Evolutionary conservation across 495 filamentous ascomycete species (phyloP).

Genomic region (Cercophora scortea): DNA sequence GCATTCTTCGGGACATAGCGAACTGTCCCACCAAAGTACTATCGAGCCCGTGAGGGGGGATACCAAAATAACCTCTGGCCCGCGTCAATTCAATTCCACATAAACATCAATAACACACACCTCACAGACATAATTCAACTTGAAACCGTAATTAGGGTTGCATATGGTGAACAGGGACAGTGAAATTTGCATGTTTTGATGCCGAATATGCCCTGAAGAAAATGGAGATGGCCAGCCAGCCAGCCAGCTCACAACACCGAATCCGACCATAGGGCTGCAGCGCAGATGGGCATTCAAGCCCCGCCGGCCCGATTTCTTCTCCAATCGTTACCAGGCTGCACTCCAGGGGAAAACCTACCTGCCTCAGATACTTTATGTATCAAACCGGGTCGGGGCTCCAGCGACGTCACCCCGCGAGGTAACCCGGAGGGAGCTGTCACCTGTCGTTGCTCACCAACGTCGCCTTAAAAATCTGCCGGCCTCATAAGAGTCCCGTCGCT

Average conservation of each 20-base stretch:
- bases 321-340: background rate
- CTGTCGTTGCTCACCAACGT: background rate
- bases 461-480: constrained; percentile 4
- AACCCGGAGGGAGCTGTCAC: background rate
- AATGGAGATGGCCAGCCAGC: too few species aligned
- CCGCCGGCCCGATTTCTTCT: constrained; percentile 15
- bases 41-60: background rate
- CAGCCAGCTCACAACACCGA: too few species aligned
- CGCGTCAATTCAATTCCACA: background rate
- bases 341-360: too few species aligned
- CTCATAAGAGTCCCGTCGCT: constrained; percentile 3
- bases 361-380: too few species aligned
- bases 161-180: too few species aligned
- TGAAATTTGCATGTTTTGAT: too few species aligned
- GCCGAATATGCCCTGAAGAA: too few species aligned
- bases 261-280: constrained; percentile 21
- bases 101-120: background rate
- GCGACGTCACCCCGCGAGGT: background rate
- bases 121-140: constrained; percentile 1
- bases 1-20: too few species aligned
- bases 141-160: constrained; percentile 4
- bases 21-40: too few species aligned
- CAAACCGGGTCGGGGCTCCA: constrained; percentile 2
- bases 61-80: constrained; percentile 8
- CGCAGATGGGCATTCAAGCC: constrained; percentile 14